A percentile compares a stretch with the other conserved stretches of the same genome.
phyloP scores from a whole-genome alignment of 345 rosid genomes.

The Hibiscus trionum region DNA sequence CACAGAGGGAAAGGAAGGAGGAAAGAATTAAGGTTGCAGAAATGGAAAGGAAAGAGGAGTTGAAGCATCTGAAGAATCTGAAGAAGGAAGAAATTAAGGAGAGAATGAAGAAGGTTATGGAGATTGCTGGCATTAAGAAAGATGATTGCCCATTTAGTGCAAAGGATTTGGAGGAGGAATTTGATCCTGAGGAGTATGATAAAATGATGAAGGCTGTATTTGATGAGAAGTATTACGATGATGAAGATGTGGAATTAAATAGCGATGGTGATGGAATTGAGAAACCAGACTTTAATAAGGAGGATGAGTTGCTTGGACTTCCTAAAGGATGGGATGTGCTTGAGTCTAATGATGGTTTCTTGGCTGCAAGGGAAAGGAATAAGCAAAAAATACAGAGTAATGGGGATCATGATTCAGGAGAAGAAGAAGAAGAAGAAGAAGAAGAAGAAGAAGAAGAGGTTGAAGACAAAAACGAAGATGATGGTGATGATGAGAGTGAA shows the following conservation, averaged over 20 bases:
- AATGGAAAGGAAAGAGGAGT: conserved; percentile 68
- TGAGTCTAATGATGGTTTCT: conserved; percentile 49
- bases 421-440: background rate
- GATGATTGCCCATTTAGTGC: conserved; percentile 29
- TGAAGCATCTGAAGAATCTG: conserved; percentile 81
- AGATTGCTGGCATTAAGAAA: conserved; percentile 59
- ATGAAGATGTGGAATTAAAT: conserved; percentile 46
- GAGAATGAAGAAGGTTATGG: conserved; percentile 58
- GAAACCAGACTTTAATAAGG: conserved; percentile 80
- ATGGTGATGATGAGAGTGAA: conserved; percentile 15
- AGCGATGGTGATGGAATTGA: conserved; percentile 43
- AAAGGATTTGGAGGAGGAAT: conserved; percentile 57
- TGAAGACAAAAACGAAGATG: background rate
- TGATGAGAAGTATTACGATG: conserved; percentile 52
- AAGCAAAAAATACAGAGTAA: conserved; percentile 30
- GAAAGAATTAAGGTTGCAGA: conserved; percentile 59
- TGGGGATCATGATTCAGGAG: conserved; percentile 17
- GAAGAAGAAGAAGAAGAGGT: conserved; percentile 12
- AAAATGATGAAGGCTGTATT: conserved; percentile 68
- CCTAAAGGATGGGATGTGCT: conserved; percentile 60
- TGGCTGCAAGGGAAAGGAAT: conserved; percentile 52
- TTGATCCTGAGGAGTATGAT: conserved; percentile 75
- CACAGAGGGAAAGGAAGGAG: conserved; percentile 66
- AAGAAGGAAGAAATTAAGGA: conserved; percentile 82
- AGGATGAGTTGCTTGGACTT: conserved; percentile 81